Evolutionary conservation across 495 filamentous ascomycete genomes (phyloP).

Genomic region (Aspergillus nidulans): DNA sequence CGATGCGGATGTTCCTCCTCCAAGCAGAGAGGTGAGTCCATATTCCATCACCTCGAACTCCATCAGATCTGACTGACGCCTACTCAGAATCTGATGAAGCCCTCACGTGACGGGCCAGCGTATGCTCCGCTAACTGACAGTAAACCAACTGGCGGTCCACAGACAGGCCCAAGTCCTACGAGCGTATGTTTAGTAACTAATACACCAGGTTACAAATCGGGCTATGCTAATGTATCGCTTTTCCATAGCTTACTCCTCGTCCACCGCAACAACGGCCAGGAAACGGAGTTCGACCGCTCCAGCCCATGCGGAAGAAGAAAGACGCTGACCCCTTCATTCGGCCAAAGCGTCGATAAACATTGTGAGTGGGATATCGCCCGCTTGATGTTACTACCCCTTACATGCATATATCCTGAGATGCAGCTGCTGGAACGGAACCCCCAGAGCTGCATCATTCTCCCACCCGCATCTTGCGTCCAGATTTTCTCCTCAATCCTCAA

Average conservation of each 20-base stretch:
- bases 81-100: slow-evolving; percentile 33
- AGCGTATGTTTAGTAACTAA: slow-evolving; percentile 20
- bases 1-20: slow-evolving; percentile 22
- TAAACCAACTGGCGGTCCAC: slow-evolving; percentile 12
- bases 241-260: slow-evolving; percentile 10
- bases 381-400: not conserved
- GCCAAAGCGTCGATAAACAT: slow-evolving; percentile 38
- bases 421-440: not conserved
- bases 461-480: not conserved
- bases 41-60: not conserved
- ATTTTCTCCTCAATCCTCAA: not conserved
- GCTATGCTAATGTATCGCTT: slow-evolving; percentile 11
- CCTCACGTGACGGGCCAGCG: slow-evolving; percentile 35
- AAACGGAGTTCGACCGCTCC: slow-evolving; percentile 25
- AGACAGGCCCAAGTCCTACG: slow-evolving; percentile 9
- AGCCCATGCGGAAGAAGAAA: slow-evolving; percentile 44
- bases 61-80: not conserved
- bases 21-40: slow-evolving; percentile 29
- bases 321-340: slow-evolving; percentile 50
- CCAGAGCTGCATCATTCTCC: not conserved
- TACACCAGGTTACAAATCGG: not conserved
- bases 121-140: slow-evolving; percentile 19
- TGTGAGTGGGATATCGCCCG: not conserved
- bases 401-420: not conserved
- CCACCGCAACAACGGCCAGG: slow-evolving; percentile 16